Percentiles rank a stretch among this genome's conserved stretches.
These are phyloP conservation scores for Cryptosporidium canis DNA, from an alignment of 169 alveolate species.

Conservation along the genomic window DNA sequence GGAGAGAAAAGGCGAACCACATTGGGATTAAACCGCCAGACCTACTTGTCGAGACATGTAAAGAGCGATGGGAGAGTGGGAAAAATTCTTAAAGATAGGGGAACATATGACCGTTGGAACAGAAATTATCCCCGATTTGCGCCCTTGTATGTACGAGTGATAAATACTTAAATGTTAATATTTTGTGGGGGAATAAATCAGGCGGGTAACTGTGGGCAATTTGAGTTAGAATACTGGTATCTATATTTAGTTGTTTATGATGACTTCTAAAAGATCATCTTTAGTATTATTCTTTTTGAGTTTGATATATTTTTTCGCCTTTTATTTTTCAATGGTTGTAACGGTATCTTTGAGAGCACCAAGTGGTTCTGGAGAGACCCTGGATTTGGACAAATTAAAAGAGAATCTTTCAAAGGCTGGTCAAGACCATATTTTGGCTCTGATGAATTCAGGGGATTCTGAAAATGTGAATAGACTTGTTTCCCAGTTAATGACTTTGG, in stretches of 20 bases:
- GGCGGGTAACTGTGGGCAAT: neutral
- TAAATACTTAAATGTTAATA: neutral
- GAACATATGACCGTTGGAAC: neutral
- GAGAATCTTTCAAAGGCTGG: neutral
- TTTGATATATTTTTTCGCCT: neutral
- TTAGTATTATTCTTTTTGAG: neutral
- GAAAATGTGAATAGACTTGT: constrained; percentile 52
- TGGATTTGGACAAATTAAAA: neutral
- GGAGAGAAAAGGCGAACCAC: neutral
- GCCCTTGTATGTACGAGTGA: neutral
- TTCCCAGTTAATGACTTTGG: constrained; percentile 77
- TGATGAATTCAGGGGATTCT: constrained; percentile 18
- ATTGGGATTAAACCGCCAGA: neutral
- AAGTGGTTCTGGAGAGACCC: neutral
- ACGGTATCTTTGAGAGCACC: constrained; percentile 9
- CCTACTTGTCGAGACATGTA: neutral
- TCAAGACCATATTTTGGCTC: constrained; percentile 36
- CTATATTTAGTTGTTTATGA: neutral
- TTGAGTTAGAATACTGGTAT: neutral
- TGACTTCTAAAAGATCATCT: neutral
- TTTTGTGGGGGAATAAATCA: neutral
- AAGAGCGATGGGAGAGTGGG: neutral
- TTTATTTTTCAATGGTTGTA: constrained; percentile 19
- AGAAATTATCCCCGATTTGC: neutral
- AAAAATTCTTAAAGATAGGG: neutral